Percentiles rank a stretch among this genome's conserved stretches.
Evolutionary conservation across 805 yeast species (phyloP).

Genomic region (Cyberlindnera euphorbiiphila): DNA sequence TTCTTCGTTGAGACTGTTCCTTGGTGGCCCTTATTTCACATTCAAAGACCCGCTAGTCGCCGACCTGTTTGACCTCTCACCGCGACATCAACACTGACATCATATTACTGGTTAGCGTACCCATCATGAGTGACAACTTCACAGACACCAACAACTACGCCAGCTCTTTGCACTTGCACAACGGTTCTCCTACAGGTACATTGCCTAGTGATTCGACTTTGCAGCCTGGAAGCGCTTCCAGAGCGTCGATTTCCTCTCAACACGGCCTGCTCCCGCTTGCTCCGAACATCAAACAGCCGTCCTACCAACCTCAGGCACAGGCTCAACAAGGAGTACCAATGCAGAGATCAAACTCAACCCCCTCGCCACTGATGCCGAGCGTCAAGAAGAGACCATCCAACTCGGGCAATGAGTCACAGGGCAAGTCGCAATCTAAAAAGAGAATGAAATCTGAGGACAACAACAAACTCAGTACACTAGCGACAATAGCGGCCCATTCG

Average conservation of each 20-base stretch:
- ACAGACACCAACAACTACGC: constrained; percentile 29
- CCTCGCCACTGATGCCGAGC: constrained; percentile 12
- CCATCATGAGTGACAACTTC: constrained; percentile 30
- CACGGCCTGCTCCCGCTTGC: constrained; percentile 6
- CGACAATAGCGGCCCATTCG: constrained; percentile 15
- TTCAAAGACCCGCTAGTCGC: too few relatives aligned
- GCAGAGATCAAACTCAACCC: constrained; percentile 13
- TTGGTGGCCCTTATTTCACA: too few relatives aligned
- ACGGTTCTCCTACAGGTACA: too few relatives aligned
- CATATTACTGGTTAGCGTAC: too few relatives aligned
- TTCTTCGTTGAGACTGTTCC: too few relatives aligned
- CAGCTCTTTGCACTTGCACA: constrained; percentile 17
- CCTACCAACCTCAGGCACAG: constrained; percentile 10
- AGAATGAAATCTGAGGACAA: constrained; percentile 8
- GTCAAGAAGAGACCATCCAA: constrained; percentile 17
- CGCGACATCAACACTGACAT: background rate
- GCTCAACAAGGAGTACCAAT: constrained; percentile 2
- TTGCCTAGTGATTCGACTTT: too few relatives aligned
- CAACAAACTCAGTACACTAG: constrained; percentile 17
- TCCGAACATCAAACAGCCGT: constrained; percentile 5
- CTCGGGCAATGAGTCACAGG: constrained; percentile 2
- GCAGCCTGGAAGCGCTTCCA: too few relatives aligned
- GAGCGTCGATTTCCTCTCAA: too few relatives aligned
- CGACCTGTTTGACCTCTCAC: background rate
- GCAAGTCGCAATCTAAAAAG: too few relatives aligned